Conservation (phyloP, 192 early-diverging fungal genomes). For the Coemansia guatemalensis region DNA sequence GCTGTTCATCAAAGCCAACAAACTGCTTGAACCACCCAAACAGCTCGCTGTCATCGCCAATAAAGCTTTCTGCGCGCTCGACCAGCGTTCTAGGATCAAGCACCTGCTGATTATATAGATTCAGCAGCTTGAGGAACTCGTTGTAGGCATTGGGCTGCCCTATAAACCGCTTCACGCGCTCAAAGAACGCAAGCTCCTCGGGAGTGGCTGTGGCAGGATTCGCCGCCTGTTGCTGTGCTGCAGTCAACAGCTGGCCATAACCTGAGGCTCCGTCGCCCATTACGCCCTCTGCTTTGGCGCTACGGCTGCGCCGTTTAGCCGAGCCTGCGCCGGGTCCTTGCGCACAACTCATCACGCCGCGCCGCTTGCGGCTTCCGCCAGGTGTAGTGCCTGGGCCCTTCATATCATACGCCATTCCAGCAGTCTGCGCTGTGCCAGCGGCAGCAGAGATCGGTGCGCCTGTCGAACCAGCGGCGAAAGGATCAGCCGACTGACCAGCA, state of each 20-base stretch:
- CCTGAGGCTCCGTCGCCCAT: constrained; percentile 10
- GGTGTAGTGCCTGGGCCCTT: constrained; percentile 20
- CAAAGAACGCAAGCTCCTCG: constrained; percentile 95
- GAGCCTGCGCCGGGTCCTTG: constrained; percentile 29
- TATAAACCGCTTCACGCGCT: constrained; percentile 83
- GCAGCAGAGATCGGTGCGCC: neutral
- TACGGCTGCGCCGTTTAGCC: constrained; percentile 46
- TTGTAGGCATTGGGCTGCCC: constrained; percentile 86
- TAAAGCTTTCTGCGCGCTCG: constrained; percentile 82
- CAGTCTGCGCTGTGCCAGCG: constrained; percentile 13
- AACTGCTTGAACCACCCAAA: constrained; percentile 93
- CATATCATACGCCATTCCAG: constrained; percentile 17
- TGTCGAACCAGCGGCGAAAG: constrained; percentile 15
- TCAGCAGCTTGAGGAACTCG: constrained; percentile 95
- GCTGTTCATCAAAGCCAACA: constrained; percentile 56
- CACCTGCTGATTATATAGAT: constrained; percentile 92
- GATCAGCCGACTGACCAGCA: constrained; percentile 16
- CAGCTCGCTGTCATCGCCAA: constrained; percentile 78
- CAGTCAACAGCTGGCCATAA: constrained; percentile 16
- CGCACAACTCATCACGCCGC: constrained; percentile 23
- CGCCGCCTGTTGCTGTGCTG: constrained; percentile 12
- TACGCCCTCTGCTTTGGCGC: constrained; percentile 20
- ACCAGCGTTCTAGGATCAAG: constrained; percentile 82
- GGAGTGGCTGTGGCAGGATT: constrained; percentile 51
- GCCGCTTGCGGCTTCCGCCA: constrained; percentile 38